A percentile compares a stretch with the other conserved stretches of the same genome.
Conservation (phyloP, 768 basidiomycete species). For the Candolleomyces efflorescens region DNA sequence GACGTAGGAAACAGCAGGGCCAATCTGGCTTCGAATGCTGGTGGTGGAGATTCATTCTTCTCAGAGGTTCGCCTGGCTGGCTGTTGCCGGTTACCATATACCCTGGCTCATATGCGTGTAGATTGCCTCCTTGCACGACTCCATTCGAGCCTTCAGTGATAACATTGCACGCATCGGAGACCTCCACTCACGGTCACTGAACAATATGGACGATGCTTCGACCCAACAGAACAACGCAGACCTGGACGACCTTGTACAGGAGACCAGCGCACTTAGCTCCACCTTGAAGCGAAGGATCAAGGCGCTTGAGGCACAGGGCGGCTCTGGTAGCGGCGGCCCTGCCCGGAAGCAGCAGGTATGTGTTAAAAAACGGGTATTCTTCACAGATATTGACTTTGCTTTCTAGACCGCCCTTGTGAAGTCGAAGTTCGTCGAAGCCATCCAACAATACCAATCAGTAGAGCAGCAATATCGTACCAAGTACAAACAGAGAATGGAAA, state of each 20-base stretch:
- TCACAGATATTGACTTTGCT: conserved; percentile 1
- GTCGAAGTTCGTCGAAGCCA: conserved; percentile 78
- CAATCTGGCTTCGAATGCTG: conserved; percentile 34
- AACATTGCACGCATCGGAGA: conserved; percentile 69
- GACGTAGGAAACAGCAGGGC: conserved; percentile 58
- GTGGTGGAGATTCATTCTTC: conserved; percentile 60
- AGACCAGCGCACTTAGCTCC: conserved; percentile 67
- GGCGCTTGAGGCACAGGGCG: conserved; percentile 61
- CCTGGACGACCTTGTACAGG: conserved; percentile 63
- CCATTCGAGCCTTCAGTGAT: conserved; percentile 58
- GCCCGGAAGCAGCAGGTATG: conserved; percentile 75
- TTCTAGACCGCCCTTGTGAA: conserved; percentile 57
- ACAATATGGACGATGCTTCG: conserved; percentile 68
- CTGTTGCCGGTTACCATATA: background rate
- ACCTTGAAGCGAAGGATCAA: conserved; percentile 72
- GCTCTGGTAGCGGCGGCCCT: conserved; percentile 63
- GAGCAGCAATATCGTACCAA: conserved; percentile 76
- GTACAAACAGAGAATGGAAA: conserved; percentile 78
- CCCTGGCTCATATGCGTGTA: conserved; percentile 20
- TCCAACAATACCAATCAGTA: conserved; percentile 80
- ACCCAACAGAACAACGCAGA: conserved; percentile 57
- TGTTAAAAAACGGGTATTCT: background rate
- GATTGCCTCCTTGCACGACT: conserved; percentile 77
- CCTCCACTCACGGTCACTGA: conserved; percentile 69
- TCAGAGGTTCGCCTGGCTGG: conserved; percentile 50